A percentile compares a stretch with the other conserved stretches of the same genome.
phyloP scores from a whole-genome alignment of 495 filamentous ascomycete genomes.

The Podospora pseudopauciseta region DNA sequence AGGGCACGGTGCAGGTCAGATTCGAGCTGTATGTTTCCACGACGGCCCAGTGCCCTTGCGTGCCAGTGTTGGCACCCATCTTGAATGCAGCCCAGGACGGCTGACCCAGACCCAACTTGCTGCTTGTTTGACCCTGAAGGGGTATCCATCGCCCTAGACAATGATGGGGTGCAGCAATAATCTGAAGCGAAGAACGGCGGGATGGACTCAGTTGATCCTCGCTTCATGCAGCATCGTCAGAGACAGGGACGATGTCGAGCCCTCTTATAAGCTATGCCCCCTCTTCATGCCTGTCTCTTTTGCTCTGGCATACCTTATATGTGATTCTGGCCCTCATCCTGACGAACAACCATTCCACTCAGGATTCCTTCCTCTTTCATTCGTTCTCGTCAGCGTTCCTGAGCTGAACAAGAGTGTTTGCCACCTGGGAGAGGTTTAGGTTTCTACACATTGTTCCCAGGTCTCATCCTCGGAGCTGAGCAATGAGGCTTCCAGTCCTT shows the following conservation, averaged over 20 bases:
- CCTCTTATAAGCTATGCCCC: slow-evolving; percentile 28
- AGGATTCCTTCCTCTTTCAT: slow-evolving; percentile 56
- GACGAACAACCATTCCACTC: slow-evolving; percentile 33
- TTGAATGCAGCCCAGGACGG: slow-evolving; percentile 6
- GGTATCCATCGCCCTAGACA: slow-evolving; percentile 18
- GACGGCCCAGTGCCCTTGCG: slow-evolving; percentile 38
- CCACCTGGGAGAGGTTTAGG: slow-evolving; percentile 5
- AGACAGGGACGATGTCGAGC: slow-evolving; percentile 1
- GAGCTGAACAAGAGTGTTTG: slow-evolving; percentile 9
- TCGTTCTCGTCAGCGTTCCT: slow-evolving; percentile 36
- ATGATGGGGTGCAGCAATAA: slow-evolving; percentile 19
- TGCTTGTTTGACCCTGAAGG: slow-evolving; percentile 10
- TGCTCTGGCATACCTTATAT: slow-evolving; percentile 33
- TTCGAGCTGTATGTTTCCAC: slow-evolving; percentile 8
- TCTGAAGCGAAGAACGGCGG: slow-evolving; percentile 15
- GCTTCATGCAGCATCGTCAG: slow-evolving; percentile 10
- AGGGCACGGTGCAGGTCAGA: slow-evolving; percentile 12
- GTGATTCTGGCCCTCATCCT: slow-evolving; percentile 32
- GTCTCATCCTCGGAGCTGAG: slow-evolving; percentile 25
- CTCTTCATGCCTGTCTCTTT: slow-evolving; percentile 18
- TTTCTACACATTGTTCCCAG: slow-evolving; percentile 11
- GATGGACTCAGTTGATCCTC: slow-evolving; percentile 16
- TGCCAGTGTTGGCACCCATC: slow-evolving; percentile 34
- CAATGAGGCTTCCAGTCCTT: slow-evolving; percentile 25
- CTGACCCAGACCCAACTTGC: not conserved